Base-by-base conservation (phyloP, 2,329 filamentous ascomycete species). In the Akanthomyces dipterigenus region DNA sequence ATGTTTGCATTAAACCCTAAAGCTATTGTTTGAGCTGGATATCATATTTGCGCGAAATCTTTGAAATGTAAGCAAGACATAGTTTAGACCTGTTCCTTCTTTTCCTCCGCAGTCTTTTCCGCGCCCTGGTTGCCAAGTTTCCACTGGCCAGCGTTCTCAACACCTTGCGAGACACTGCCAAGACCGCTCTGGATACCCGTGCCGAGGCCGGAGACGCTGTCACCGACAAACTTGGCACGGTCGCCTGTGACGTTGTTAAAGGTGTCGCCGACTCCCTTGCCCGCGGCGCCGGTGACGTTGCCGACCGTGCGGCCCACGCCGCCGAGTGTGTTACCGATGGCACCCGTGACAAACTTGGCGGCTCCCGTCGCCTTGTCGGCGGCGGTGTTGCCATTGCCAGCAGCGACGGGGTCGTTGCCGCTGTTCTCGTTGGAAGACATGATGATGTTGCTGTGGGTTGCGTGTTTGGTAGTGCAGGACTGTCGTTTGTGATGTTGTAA, bases 71-170 rank as follows among this genome's bases (percentile, higher is more conserved):
- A n/a, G n/a, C n/a, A n/a, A n/a, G n/a, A n/a, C n/a, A 12, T n/a
- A 4, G 11, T 16, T 40, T 51, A 59, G 1, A 50, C 59, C 14
- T 31, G 40, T 45, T 48, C 38, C 43, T 66, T 65, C 69, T 64
- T 70, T 22, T 45, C 42, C 22, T 42, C 55, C 3, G 22, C 11
- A 26, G 34, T 11, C 64, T 63, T 72, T 18, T 54, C 43, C 18
- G 34, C 18, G 1, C n/a, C 43, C 1, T 11, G 34, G 20, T 20
- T 18, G 9, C 34, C 40, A 2, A 38, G 76, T 73, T 81, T 82
- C 82, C 82, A 84, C 68, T 85, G 72, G 3, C 84, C 83, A 12
- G 83, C 83, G 67, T 84, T 75, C 72, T 86, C 82, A 7, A 82
- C 78, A 0, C 83, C 82, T 71, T 81, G 78, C 16, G 79, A 78